Conservation (phyloP, 306 rosid species). For the Castanea mollissima region DNA sequence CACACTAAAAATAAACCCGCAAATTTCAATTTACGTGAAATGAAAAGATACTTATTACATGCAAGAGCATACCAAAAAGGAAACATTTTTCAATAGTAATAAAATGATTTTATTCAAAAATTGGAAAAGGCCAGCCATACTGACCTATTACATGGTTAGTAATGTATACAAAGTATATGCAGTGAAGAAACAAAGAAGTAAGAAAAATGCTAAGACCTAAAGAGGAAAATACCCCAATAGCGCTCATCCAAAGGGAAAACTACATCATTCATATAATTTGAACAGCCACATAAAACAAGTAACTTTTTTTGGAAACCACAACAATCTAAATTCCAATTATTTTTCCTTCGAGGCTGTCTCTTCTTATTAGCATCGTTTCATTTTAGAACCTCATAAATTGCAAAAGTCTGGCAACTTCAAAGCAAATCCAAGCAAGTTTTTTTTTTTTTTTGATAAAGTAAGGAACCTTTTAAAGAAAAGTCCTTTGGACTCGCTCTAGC, state of each 20-base stretch:
- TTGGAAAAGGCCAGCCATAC: no score
- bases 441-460: no score
- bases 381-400: not conserved
- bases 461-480: no score
- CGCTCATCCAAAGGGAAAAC: not conserved
- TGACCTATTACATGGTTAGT: no score
- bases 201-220: not conserved
- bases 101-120: no score
- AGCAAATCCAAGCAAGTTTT: not conserved
- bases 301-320: not conserved
- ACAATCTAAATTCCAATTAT: not conserved
- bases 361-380: not conserved
- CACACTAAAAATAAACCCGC: not conserved
- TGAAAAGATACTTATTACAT: not conserved
- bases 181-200: not conserved
- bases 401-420: not conserved
- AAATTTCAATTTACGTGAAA: not conserved
- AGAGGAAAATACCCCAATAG: not conserved
- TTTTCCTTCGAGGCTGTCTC: not conserved
- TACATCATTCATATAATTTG: not conserved
- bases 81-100: not conserved
- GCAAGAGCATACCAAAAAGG: not conserved
- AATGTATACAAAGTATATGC: not conserved
- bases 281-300: not conserved
- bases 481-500: no score